Evolutionary conservation across 2,329 filamentous ascomycete genomes (phyloP).

Genomic region (Clonostachys solani): DNA sequence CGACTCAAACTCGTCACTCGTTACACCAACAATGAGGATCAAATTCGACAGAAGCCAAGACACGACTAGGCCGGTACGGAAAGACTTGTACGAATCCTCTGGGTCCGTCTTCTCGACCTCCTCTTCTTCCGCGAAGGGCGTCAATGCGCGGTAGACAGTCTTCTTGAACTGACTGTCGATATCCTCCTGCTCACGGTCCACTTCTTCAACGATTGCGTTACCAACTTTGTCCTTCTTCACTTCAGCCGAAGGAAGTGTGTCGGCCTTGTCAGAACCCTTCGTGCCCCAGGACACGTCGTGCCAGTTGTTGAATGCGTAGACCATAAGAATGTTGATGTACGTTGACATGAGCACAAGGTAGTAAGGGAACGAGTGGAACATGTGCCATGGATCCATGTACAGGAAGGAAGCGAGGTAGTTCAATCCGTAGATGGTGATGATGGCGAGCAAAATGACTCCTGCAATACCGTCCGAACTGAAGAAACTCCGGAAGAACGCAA

Average conservation of each 20-base stretch:
- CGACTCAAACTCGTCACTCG: slow-evolving; percentile 71
- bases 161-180: slow-evolving; percentile 91
- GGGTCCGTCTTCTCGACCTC: slow-evolving; percentile 75
- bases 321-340: slow-evolving; percentile 95
- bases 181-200: slow-evolving; percentile 88
- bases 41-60: slow-evolving; percentile 91
- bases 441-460: slow-evolving; percentile 83
- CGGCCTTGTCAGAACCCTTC: slow-evolving; percentile 89
- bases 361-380: slow-evolving; percentile 90
- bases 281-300: slow-evolving; percentile 97
- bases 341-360: slow-evolving; percentile 86
- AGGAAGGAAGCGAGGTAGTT: slow-evolving; percentile 92
- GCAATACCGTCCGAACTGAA: slow-evolving; percentile 66
- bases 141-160: slow-evolving; percentile 83
- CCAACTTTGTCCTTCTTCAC: slow-evolving; percentile 78
- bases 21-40: slow-evolving; percentile 74
- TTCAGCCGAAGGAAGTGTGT: slow-evolving; percentile 83
- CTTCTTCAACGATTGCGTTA: slow-evolving; percentile 84
- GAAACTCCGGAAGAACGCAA: slow-evolving; percentile 69
- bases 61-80: slow-evolving; percentile 85
- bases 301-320: slow-evolving; percentile 97
- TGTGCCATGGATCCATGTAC: slow-evolving; percentile 95
- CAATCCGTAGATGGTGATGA: slow-evolving; percentile 84
- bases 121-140: slow-evolving; percentile 67
- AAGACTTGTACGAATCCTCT: slow-evolving; percentile 95